A percentile compares a stretch with the other conserved stretches of the same genome.
Conservation (phyloP, 805 yeast species). For the Starmera quercuum region DNA sequence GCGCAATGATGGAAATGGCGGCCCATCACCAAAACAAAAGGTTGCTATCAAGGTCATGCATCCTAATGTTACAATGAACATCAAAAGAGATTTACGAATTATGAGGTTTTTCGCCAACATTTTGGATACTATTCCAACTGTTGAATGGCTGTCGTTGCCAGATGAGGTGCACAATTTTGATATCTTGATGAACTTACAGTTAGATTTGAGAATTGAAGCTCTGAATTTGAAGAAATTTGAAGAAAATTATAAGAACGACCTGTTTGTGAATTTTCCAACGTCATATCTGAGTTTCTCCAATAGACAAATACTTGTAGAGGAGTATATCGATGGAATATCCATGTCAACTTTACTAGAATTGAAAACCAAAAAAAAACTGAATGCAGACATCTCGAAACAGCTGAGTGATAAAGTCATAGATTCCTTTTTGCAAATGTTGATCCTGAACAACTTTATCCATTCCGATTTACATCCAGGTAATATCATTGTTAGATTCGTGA, state of each 20-base stretch:
- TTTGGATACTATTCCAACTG: slow-evolving; percentile 74
- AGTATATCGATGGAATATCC: slow-evolving; percentile 75
- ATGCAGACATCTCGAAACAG: slow-evolving; percentile 50
- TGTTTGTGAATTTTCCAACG: slow-evolving; percentile 72
- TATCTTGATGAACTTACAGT: slow-evolving; percentile 76
- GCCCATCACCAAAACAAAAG: slow-evolving; percentile 35
- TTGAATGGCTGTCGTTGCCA: slow-evolving; percentile 97
- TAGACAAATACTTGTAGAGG: slow-evolving; percentile 75
- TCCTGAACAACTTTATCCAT: slow-evolving; percentile 89
- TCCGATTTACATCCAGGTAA: slow-evolving; percentile 98
- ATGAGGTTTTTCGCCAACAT: slow-evolving; percentile 73
- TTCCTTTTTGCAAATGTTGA: slow-evolving; percentile 87
- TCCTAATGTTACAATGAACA: slow-evolving; percentile 68
- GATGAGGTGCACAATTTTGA: slow-evolving; percentile 89
- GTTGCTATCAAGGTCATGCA: slow-evolving; percentile 93
- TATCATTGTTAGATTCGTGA: slow-evolving; percentile 67
- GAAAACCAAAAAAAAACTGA: slow-evolving; percentile 27
- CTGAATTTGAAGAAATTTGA: slow-evolving; percentile 67
- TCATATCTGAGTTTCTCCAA: slow-evolving; percentile 62
- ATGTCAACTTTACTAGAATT: slow-evolving; percentile 59
- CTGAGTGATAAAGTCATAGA: slow-evolving; percentile 80
- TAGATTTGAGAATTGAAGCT: slow-evolving; percentile 87
- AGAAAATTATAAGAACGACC: slow-evolving; percentile 49
- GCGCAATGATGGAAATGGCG: slow-evolving; percentile 4
- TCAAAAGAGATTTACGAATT: slow-evolving; percentile 74